Evolutionary conservation across 495 filamentous ascomycete species (phyloP).

Genomic region (Hypoxylon cercidicola): DNA sequence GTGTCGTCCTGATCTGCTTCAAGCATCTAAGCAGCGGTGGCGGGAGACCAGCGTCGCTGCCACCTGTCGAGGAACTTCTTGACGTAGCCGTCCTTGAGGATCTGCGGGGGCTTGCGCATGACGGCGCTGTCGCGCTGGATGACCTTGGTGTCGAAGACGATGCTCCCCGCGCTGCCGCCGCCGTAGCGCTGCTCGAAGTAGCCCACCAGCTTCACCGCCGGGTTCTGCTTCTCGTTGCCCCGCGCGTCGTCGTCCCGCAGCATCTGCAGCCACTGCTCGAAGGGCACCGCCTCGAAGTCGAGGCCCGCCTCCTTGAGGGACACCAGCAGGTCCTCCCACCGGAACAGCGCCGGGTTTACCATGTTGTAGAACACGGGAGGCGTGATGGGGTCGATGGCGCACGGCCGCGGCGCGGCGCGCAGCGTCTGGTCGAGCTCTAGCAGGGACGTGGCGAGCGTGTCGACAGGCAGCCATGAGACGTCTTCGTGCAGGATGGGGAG

Average conservation of each 20-base stretch:
- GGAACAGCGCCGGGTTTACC: slow-evolving; percentile 50
- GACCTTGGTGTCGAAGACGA: slow-evolving; percentile 25
- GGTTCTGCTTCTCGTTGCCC: slow-evolving; percentile 39
- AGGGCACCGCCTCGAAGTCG: slow-evolving; percentile 53
- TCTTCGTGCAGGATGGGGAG: slow-evolving; percentile 55
- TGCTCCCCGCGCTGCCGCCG: slow-evolving; percentile 16
- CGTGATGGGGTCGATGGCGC: not conserved
- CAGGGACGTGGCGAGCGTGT: slow-evolving; percentile 56
- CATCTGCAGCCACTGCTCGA: slow-evolving; percentile 53
- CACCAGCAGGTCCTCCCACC: slow-evolving; percentile 57
- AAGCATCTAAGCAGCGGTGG: not conserved
- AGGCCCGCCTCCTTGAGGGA: slow-evolving; percentile 46
- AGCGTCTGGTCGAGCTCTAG: slow-evolving; percentile 56
- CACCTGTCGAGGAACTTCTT: slow-evolving; percentile 34
- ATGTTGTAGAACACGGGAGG: slow-evolving; percentile 54
- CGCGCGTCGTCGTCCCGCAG: slow-evolving; percentile 45
- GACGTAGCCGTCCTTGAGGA: slow-evolving; percentile 38
- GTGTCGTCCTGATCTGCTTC: no score
- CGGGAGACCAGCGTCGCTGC: slow-evolving; percentile 12
- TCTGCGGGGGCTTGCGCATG: slow-evolving; percentile 21
- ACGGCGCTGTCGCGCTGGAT: slow-evolving; percentile 26
- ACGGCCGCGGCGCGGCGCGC: slow-evolving; percentile 1
- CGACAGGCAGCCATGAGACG: slow-evolving; percentile 66
- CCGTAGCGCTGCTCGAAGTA: slow-evolving; percentile 54
- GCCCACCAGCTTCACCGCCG: slow-evolving; percentile 55